phyloP scores from a whole-genome alignment of 345 rosid genomes.

The Garcia nutans region DNA sequence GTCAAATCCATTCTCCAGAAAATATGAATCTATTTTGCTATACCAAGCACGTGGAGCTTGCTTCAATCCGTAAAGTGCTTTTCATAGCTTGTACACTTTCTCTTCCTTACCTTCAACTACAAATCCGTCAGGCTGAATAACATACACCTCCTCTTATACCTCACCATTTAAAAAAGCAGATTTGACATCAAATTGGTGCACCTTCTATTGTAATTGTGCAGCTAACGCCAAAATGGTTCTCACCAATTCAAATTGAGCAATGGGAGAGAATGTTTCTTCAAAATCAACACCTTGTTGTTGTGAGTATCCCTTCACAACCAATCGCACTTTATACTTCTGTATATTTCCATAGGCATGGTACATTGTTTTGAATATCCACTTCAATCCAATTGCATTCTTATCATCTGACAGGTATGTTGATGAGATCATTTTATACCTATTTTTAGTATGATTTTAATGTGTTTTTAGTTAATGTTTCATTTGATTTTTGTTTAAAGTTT shows the following conservation, averaged over 20 bases:
- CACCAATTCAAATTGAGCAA: no score
- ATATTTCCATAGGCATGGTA: not conserved
- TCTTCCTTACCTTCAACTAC: not conserved
- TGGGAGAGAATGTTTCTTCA: no score
- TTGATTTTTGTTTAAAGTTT: no score
- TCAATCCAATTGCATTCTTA: not conserved
- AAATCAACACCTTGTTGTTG: no score
- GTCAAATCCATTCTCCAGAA: not conserved
- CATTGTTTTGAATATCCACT: conserved; percentile 7
- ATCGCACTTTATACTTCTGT: no score
- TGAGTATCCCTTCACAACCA: no score
- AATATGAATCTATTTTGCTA: not conserved
- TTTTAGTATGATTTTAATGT: no score
- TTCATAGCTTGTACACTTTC: not conserved
- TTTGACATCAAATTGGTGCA: no score
- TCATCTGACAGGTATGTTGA: not conserved
- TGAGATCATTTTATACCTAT: no score
- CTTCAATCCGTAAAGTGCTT: not conserved
- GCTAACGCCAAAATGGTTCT: no score
- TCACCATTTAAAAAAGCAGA: not conserved
- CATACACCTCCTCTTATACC: not conserved
- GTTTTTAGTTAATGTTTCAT: no score
- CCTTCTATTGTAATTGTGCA: no score
- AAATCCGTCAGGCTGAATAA: not conserved
- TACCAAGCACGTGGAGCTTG: not conserved